A percentile compares a stretch with the other conserved stretches of the same genome.
These are phyloP conservation scores for Moesziomyces sp. DNA, from an alignment of 1,284 basidiomycete genomes.

Conservation along the genomic window DNA sequence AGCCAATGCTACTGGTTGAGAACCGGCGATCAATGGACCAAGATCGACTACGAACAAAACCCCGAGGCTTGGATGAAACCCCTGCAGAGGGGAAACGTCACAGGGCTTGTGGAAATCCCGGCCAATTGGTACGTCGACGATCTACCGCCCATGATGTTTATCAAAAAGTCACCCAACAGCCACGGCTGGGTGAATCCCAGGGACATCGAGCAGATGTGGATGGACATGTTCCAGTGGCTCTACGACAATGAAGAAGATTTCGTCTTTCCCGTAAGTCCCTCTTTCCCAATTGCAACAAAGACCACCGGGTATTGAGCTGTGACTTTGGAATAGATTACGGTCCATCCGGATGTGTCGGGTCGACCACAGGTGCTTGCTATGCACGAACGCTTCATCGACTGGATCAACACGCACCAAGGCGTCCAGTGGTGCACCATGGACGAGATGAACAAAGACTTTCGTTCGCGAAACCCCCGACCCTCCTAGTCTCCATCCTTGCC, in stretches of 20 bases:
- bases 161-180: conserved; percentile 75
- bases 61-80: conserved; percentile 82
- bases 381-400: conserved; percentile 83
- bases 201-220: conserved; percentile 80
- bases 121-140: conserved; percentile 77
- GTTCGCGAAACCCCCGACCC: conserved; percentile 20
- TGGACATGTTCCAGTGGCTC: conserved; percentile 78
- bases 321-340: conserved; percentile 71
- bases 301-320: too few relatives aligned
- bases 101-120: conserved; percentile 79
- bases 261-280: conserved; percentile 72
- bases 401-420: conserved; percentile 78
- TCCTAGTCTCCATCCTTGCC: background rate
- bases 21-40: conserved; percentile 78
- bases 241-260: conserved; percentile 78
- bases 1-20: conserved; percentile 79
- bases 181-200: conserved; percentile 80
- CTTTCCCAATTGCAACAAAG: too few relatives aligned
- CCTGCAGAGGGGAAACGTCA: conserved; percentile 75
- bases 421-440: conserved; percentile 80
- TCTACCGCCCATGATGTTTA: conserved; percentile 80
- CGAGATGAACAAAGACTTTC: conserved; percentile 68
- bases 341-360: conserved; percentile 83
- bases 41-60: conserved; percentile 75
- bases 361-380: conserved; percentile 77